phyloP scores from a whole-genome alignment of 2,329 filamentous ascomycete genomes.

The Didymosphaeria variabile region DNA sequence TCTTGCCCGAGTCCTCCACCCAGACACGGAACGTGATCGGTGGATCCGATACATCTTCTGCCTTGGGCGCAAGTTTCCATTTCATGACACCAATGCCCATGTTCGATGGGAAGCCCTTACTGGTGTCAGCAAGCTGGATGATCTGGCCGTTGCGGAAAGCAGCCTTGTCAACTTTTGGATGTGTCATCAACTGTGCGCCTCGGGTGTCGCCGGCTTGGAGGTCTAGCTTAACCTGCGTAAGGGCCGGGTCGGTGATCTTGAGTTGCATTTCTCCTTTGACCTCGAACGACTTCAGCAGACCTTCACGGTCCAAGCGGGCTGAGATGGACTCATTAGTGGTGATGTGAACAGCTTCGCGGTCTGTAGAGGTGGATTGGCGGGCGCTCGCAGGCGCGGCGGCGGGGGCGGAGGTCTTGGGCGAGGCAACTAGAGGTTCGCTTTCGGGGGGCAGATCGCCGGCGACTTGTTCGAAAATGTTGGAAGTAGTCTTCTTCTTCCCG shows the following conservation, averaged over 20 bases:
- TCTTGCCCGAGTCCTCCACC: slow-evolving; percentile 88
- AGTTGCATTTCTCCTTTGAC: slow-evolving; percentile 93
- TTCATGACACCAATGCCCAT: slow-evolving; percentile 91
- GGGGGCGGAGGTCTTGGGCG: slow-evolving; percentile 61
- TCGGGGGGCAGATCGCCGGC: slow-evolving; percentile 90
- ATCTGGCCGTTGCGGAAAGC: slow-evolving; percentile 82
- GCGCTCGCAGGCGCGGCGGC: slow-evolving; percentile 63
- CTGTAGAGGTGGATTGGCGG: slow-evolving; percentile 71
- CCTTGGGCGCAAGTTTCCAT: slow-evolving; percentile 87
- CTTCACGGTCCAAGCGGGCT: slow-evolving; percentile 88
- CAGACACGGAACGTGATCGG: slow-evolving; percentile 98
- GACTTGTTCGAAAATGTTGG: slow-evolving; percentile 96
- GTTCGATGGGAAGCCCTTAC: slow-evolving; percentile 92
- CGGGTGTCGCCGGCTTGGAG: slow-evolving; percentile 79
- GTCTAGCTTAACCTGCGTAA: slow-evolving; percentile 91
- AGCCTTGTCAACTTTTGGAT: slow-evolving; percentile 93
- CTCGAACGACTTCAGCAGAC: slow-evolving; percentile 83
- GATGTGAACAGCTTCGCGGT: slow-evolving; percentile 87
- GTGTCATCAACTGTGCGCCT: slow-evolving; percentile 90
- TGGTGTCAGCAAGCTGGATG: slow-evolving; percentile 89
- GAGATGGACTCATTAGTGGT: slow-evolving; percentile 90
- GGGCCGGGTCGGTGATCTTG: slow-evolving; percentile 84
- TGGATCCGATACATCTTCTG: slow-evolving; percentile 79
- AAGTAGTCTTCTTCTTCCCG: slow-evolving; percentile 98
- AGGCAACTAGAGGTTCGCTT: slow-evolving; percentile 78